Percentiles rank a stretch among this genome's conserved stretches.
These are phyloP conservation scores for Actinomucor elegans DNA, from an alignment of 371 early-diverging fungal species.

Conservation along the genomic window DNA sequence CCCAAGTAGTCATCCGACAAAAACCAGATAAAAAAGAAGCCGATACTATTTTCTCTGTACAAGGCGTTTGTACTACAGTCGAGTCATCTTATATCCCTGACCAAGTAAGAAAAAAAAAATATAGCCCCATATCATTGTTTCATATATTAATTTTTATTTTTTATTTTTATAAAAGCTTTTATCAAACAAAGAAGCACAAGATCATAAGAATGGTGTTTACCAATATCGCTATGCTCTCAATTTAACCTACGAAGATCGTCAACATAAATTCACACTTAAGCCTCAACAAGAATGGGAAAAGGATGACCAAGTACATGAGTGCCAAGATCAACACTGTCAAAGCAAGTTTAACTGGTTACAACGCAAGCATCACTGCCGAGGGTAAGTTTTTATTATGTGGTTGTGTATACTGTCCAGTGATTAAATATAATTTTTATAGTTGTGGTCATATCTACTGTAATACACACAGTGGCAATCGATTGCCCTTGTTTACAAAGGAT, in stretches of 20 bases:
- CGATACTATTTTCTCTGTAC: constrained; percentile 8
- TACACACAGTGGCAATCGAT: constrained; percentile 24
- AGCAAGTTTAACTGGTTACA: constrained; percentile 15
- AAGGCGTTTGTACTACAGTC: constrained; percentile 18
- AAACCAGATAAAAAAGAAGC: constrained; percentile 9
- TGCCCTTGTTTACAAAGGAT: constrained; percentile 19
- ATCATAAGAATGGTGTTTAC: background rate
- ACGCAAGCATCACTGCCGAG: constrained; percentile 28
- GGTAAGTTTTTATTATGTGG: constrained; percentile 3
- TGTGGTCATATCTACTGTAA: constrained; percentile 27
- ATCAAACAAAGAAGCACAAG: background rate
- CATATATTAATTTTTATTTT: background rate
- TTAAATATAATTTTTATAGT: constrained; percentile 3
- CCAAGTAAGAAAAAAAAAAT: constrained; percentile 7
- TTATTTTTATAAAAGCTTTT: background rate
- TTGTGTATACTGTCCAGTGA: background rate
- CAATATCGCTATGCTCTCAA: background rate
- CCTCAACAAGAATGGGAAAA: constrained; percentile 14
- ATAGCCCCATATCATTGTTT: background rate
- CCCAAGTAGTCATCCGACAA: constrained; percentile 7
- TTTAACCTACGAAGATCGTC: constrained; percentile 11
- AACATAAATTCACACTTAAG: constrained; percentile 9
- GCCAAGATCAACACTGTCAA: constrained; percentile 8
- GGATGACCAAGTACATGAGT: constrained; percentile 6
- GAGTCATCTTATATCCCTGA: constrained; percentile 12